Conservation (phyloP, 805 yeast genomes). For the Lipomyces orientalis region DNA sequence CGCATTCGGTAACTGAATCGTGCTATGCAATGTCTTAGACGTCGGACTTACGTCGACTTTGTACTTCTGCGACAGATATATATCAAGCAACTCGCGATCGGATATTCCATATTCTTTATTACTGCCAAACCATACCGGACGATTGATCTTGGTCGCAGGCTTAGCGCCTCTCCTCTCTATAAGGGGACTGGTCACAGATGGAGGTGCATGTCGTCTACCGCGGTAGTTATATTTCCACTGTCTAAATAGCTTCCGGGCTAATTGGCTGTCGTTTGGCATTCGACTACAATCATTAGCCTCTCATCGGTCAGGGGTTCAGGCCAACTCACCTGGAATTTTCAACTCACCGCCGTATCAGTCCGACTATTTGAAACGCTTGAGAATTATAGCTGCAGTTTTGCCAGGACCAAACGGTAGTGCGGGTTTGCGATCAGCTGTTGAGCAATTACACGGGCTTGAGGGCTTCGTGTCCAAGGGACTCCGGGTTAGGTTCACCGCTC, state of each 20-base stretch:
- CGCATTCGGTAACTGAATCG: constrained; percentile 19
- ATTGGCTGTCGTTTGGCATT: background rate
- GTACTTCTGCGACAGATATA: constrained; percentile 21
- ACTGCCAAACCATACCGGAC: constrained; percentile 21
- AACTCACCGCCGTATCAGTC: background rate
- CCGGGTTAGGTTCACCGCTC: too few species aligned
- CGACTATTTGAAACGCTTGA: background rate
- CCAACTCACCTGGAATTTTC: background rate
- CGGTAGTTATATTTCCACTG: background rate
- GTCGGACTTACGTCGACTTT: constrained; percentile 19
- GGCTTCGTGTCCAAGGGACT: too few species aligned
- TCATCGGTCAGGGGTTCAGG: background rate
- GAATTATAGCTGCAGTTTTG: too few species aligned
- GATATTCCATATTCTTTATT: constrained; percentile 32
- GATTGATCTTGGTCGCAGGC: background rate
- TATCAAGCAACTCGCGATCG: constrained; percentile 31
- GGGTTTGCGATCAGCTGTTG: too few species aligned
- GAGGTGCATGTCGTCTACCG: background rate
- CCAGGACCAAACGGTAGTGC: too few species aligned
- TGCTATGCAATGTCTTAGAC: constrained; percentile 3
- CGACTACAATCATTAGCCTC: background rate
- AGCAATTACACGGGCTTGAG: too few species aligned
- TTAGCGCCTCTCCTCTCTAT: background rate
- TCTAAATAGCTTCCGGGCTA: background rate
- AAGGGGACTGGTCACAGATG: background rate